These are phyloP conservation scores for Phytophthora ramorum DNA, from an alignment of 352 stramenopile genomes.

Conservation along the genomic window DNA sequence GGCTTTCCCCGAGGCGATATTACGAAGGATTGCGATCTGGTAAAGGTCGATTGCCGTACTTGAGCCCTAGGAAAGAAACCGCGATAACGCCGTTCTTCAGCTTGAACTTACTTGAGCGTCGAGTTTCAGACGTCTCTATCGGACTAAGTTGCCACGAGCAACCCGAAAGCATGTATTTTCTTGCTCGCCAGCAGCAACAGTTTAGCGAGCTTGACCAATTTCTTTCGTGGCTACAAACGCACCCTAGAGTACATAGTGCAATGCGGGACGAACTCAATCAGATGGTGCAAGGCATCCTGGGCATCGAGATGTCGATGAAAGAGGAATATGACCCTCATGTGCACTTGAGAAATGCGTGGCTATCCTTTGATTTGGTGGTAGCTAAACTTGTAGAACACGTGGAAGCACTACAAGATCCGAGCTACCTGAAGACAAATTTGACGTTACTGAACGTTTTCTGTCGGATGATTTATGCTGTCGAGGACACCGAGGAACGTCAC, in stretches of 20 bases:
- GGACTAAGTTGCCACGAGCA: slow-evolving; percentile 5
- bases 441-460: slow-evolving; percentile 77
- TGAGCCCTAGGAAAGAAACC: slow-evolving; percentile 22
- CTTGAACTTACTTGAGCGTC: slow-evolving; percentile 15
- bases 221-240: slow-evolving; percentile 43
- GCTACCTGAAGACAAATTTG: slow-evolving; percentile 72
- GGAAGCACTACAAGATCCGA: slow-evolving; percentile 55
- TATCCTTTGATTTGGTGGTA: slow-evolving; percentile 78
- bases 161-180: slow-evolving; percentile 5
- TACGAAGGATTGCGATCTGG: slow-evolving; percentile 22
- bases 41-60: slow-evolving; percentile 13
- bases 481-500: slow-evolving; percentile 54
- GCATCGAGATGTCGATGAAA: slow-evolving; percentile 51
- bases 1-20: slow-evolving; percentile 32
- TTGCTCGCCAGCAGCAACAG: slow-evolving; percentile 34
- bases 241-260: slow-evolving; percentile 48
- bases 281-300: slow-evolving; percentile 76
- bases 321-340: slow-evolving; percentile 55
- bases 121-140: slow-evolving; percentile 9
- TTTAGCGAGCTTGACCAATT: slow-evolving; percentile 62
- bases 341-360: slow-evolving; percentile 46
- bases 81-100: slow-evolving; percentile 20
- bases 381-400: slow-evolving; percentile 68
- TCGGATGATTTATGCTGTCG: slow-evolving; percentile 74
- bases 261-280: slow-evolving; percentile 77